Evolutionary conservation across 257 asterid genomes (phyloP).

Genomic region (Solanum clarkiae): DNA sequence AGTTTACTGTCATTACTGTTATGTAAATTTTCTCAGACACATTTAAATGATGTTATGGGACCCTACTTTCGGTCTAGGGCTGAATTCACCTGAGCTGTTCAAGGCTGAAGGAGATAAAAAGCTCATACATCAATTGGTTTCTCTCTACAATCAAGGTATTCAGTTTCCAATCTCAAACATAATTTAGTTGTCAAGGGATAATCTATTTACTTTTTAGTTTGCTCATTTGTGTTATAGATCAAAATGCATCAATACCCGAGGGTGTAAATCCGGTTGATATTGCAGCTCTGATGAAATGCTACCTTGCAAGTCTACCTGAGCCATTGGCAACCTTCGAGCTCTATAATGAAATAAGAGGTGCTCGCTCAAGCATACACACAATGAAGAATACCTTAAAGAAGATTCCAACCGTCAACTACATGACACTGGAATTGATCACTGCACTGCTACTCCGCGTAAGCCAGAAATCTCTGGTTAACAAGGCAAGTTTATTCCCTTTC

Average conservation of each 20-base stretch:
- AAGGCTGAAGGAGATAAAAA: slow-evolving; percentile 76
- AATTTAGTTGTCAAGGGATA: not conserved
- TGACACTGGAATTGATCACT: slow-evolving; percentile 80
- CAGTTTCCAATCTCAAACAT: not conserved
- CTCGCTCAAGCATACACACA: slow-evolving; percentile 48
- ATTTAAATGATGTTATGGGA: not conserved
- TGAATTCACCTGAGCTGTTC: slow-evolving; percentile 62
- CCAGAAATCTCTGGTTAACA: slow-evolving; percentile 76
- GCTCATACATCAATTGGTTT: slow-evolving; percentile 55
- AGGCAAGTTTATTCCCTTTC: slow-evolving; percentile 26
- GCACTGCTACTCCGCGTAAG: slow-evolving; percentile 69
- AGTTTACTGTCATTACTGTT: not conserved
- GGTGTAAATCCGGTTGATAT: slow-evolving; percentile 50
- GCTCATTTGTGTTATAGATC: slow-evolving; percentile 31
- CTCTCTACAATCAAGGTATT: slow-evolving; percentile 73
- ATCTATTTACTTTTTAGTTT: not conserved
- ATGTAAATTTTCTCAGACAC: not conserved
- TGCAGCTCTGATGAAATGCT: slow-evolving; percentile 78
- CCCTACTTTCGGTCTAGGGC: slow-evolving; percentile 31
- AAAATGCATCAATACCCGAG: slow-evolving; percentile 63
- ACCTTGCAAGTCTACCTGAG: slow-evolving; percentile 86
- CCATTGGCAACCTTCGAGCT: slow-evolving; percentile 75
- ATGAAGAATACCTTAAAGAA: slow-evolving; percentile 70
- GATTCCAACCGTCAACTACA: slow-evolving; percentile 77
- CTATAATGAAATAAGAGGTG: slow-evolving; percentile 52